Conservation (phyloP, 352 stramenopile species). For the Globisporangium parvum region DNA sequence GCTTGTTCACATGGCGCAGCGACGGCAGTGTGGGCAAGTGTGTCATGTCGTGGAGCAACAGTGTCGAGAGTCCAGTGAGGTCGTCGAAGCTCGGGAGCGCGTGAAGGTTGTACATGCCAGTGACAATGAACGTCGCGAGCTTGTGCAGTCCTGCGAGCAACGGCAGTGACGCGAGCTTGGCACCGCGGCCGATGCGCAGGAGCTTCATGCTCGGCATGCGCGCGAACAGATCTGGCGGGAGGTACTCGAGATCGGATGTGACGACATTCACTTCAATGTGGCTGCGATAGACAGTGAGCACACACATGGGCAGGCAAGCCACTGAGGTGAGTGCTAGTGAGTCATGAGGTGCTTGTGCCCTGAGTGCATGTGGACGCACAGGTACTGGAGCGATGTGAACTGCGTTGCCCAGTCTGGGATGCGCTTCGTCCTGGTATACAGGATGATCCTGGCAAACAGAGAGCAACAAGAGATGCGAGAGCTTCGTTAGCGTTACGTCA, state of each 20-base stretch:
- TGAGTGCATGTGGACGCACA: neutral
- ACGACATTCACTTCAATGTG: slow-evolving; percentile 11
- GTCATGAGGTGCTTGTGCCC: neutral
- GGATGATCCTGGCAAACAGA: neutral
- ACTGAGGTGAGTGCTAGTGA: no score
- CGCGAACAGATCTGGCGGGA: neutral
- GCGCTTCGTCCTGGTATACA: neutral
- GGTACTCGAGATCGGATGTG: neutral
- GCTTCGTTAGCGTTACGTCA: neutral
- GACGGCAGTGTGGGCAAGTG: no score
- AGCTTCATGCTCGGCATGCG: neutral
- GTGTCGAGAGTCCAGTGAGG: no score
- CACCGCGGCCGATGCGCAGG: neutral
- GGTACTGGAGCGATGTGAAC: neutral
- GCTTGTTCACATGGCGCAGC: neutral
- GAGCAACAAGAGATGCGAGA: no score
- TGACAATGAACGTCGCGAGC: neutral
- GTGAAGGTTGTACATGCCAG: neutral
- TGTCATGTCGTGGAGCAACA: no score
- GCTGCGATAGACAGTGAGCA: neutral
- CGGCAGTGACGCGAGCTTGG: neutral
- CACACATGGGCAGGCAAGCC: no score
- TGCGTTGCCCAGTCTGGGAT: slow-evolving; percentile 1
- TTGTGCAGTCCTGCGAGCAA: neutral
- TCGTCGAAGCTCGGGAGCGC: neutral